A percentile compares a stretch with the other conserved stretches of the same genome.
phyloP scores from a whole-genome alignment of 2,329 filamentous ascomycete species.

The Dryadomyces sulphureus region DNA sequence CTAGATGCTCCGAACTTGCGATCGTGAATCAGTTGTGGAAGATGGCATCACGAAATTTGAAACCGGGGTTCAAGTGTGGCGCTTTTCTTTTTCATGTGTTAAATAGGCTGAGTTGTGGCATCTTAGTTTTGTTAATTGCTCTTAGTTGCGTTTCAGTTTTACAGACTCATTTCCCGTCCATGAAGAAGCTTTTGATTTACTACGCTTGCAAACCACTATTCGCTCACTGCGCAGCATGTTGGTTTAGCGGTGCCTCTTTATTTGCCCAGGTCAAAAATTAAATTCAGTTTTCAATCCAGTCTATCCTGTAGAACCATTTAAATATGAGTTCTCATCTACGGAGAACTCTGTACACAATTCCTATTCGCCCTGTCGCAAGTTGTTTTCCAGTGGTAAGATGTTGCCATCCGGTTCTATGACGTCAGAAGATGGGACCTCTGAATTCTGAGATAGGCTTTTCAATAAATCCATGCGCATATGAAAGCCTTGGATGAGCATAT shows the following conservation, averaged over 20 bases:
- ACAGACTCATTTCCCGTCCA: too few relatives aligned
- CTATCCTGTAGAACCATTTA: too few relatives aligned
- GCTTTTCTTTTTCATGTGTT: not conserved
- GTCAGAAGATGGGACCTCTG: slow-evolving; percentile 15
- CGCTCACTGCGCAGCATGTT: not conserved
- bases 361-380: not conserved
- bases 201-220: not conserved
- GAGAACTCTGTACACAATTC: too few relatives aligned
- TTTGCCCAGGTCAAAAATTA: not conserved
- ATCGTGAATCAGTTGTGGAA: not conserved
- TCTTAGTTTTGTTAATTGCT: not conserved
- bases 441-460: slow-evolving; percentile 37
- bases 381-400: not conserved
- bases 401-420: not conserved
- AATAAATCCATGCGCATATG: slow-evolving; percentile 40
- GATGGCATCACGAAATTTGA: not conserved
- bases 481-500: slow-evolving; percentile 39
- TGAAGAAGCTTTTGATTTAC: too few relatives aligned
- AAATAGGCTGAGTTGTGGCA: not conserved
- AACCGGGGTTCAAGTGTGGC: not conserved
- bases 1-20: not conserved
- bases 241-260: not conserved
- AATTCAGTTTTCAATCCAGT: too few relatives aligned
- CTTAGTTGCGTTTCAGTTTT: not conserved
- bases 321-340: too few relatives aligned